Evolutionary conservation across 2,329 filamentous ascomycete genomes (phyloP), one percentile per base, ranked within the genome.

Genomic region (Ceratocystis eucalypticola): DNA sequence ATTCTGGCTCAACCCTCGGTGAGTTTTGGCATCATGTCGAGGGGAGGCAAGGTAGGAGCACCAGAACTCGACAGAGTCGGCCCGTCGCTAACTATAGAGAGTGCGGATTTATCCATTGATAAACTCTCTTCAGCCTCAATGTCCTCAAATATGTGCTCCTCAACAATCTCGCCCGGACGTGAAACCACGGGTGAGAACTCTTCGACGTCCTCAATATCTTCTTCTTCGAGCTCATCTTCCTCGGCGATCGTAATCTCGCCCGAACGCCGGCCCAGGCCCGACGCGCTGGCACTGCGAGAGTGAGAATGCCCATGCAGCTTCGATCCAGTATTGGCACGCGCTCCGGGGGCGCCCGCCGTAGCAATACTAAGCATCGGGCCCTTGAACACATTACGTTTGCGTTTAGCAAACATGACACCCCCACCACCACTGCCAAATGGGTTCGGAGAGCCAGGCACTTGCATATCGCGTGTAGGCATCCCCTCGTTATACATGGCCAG

Each of bases 331-430:
- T 71, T 70, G 50, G 76, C 70, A 62, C 74, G 71, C 33, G 75
- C 71, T 55, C 72, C 69, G 15, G 67, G 65, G 5, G 64, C 65
- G 25, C 67, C 53, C 3, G 53, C 63, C 5, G 65, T 66, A 5
- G 67, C 61, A 61, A 86, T 78, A 69, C 82, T 82, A 37, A 88
- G 76, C 75, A 85, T 85, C 0, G 90, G 90, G 0, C 90, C 90
- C 73, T 93, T 93, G 78, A 95, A 94, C 1, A 92, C 75, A 66
- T 85, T 90, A 67, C 88, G 83, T 76, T 93, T 95, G 67, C 89
- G 78, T 73, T 91, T 91, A 1, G 90, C 89, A 72, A 94, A 95
- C 57, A 91, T 78, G 0, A 94, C 81, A 1, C 71, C 73, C 2
- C 86, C 85, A 22, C 46, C 5, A 22, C 0, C 81, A 80, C 25